phyloP scores from a whole-genome alignment of 2,329 filamentous ascomycete species.

The Aspergillus clavatus region DNA sequence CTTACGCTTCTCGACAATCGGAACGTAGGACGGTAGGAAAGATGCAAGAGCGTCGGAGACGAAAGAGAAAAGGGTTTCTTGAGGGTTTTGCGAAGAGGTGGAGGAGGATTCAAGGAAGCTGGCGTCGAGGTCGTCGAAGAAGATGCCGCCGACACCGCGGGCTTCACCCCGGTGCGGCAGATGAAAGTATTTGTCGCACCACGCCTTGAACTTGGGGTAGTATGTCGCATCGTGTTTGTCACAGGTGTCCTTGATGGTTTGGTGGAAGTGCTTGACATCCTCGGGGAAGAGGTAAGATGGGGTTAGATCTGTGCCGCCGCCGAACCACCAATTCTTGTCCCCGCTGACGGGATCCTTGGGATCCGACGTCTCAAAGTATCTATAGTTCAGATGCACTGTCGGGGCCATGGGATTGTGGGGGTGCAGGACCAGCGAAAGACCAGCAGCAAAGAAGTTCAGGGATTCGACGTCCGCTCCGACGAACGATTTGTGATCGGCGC shows the following conservation, averaged over 20 bases:
- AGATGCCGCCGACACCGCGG: slow-evolving; percentile 89
- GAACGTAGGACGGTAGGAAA: slow-evolving; percentile 86
- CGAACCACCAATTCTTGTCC: slow-evolving; percentile 90
- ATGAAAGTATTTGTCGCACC: slow-evolving; percentile 97
- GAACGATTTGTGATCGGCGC: slow-evolving; percentile 88
- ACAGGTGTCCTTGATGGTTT: slow-evolving; percentile 84
- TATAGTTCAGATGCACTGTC: slow-evolving; percentile 96
- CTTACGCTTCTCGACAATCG: slow-evolving; percentile 82
- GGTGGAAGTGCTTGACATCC: slow-evolving; percentile 95
- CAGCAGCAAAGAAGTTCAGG: slow-evolving; percentile 91
- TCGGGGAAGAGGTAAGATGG: slow-evolving; percentile 94
- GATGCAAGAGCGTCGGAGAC: slow-evolving; percentile 77
- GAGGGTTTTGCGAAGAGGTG: slow-evolving; percentile 64
- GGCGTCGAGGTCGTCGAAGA: slow-evolving; percentile 93
- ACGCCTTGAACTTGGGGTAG: slow-evolving; percentile 92
- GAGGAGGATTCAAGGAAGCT: slow-evolving; percentile 36
- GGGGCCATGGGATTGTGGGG: slow-evolving; percentile 94
- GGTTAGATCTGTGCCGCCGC: slow-evolving; percentile 89
- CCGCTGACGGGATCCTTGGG: slow-evolving; percentile 65
- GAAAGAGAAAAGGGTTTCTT: slow-evolving; percentile 86
- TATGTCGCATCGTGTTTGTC: slow-evolving; percentile 89
- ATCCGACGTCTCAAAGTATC: slow-evolving; percentile 95
- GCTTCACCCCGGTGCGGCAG: slow-evolving; percentile 86
- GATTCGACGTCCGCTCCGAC: slow-evolving; percentile 70
- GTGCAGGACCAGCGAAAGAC: slow-evolving; percentile 87